Conservation (phyloP, 2,329 filamentous ascomycete species). For the Sphaerulina populicola region DNA sequence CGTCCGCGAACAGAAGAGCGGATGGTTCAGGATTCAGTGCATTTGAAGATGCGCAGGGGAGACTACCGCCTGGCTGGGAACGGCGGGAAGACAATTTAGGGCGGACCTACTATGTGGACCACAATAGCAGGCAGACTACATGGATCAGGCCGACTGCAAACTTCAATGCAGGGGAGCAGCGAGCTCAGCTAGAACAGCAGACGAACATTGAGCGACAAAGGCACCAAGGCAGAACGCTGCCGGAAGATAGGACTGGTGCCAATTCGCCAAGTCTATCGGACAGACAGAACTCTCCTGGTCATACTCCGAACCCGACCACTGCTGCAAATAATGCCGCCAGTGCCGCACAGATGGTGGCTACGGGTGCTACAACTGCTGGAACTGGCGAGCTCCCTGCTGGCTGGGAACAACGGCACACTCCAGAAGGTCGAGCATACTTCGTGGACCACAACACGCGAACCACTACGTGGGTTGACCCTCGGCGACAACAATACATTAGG, state of each 20-base stretch:
- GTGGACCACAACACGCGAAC: constrained; percentile 98
- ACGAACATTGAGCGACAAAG: constrained; percentile 87
- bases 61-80: constrained; percentile 90
- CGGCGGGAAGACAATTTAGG: constrained; percentile 89
- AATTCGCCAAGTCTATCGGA: constrained; percentile 70
- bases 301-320: constrained; percentile 28
- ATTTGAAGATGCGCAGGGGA: constrained; percentile 92
- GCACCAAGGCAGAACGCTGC: constrained; percentile 90
- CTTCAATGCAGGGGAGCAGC: constrained; percentile 66
- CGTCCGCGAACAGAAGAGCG: constrained; percentile 36
- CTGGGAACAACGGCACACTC: constrained; percentile 94
- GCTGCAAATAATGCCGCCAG: constrained; percentile 39
- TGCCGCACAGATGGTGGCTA: constrained; percentile 81
- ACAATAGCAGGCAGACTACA: constrained; percentile 92
- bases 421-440: constrained; percentile 91
- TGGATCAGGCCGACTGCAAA: constrained; percentile 84
- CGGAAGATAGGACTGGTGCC: constrained; percentile 87
- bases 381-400: constrained; percentile 89
- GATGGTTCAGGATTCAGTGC: constrained; percentile 58
- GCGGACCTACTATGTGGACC: constrained; percentile 95
- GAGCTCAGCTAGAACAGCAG: constrained; percentile 75
- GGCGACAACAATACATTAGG: constrained; percentile 93
- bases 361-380: constrained; percentile 85
- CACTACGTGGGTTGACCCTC: constrained; percentile 96
- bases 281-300: constrained; percentile 30